Evolutionary conservation across 768 basidiomycete genomes (phyloP).

Genomic region (Mycena amicta): DNA sequence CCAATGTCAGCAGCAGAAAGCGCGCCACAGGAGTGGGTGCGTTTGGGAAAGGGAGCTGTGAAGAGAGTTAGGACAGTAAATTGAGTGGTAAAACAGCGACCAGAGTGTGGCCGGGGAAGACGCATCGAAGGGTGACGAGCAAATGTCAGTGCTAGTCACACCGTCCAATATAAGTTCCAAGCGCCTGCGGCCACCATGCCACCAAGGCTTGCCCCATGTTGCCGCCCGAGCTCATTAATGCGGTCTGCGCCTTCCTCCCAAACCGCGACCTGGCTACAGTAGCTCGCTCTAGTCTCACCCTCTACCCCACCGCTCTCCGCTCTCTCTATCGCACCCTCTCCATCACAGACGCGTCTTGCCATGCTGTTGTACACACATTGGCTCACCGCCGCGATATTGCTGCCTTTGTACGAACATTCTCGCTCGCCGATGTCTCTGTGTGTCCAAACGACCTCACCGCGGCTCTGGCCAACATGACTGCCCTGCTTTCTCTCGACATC

Average conservation of each 20-base stretch:
- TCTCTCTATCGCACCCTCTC: slow-evolving; percentile 64
- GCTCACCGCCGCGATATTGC: slow-evolving; percentile 61
- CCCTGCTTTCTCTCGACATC: slow-evolving; percentile 58
- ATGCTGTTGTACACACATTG: slow-evolving; percentile 55
- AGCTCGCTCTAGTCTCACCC: slow-evolving; percentile 42
- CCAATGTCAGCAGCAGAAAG: slow-evolving; percentile 57
- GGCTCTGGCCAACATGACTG: slow-evolving; percentile 64
- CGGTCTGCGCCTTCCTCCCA: slow-evolving; percentile 39
- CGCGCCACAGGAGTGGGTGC: slow-evolving; percentile 68
- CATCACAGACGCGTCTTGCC: slow-evolving; percentile 45
- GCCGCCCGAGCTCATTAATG: slow-evolving; percentile 66
- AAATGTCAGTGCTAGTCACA: background rate
- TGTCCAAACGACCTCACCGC: slow-evolving; percentile 46
- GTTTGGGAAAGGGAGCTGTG: slow-evolving; percentile 57
- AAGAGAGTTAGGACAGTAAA: slow-evolving; percentile 15
- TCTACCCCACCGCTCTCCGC: slow-evolving; percentile 57
- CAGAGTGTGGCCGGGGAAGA: slow-evolving; percentile 6
- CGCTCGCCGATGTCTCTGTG: slow-evolving; percentile 49
- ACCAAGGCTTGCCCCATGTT: slow-evolving; percentile 30
- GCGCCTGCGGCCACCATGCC: no score
- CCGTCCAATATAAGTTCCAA: background rate
- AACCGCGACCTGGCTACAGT: slow-evolving; percentile 49
- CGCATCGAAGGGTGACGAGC: background rate
- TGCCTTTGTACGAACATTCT: slow-evolving; percentile 60
- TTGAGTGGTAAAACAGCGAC: slow-evolving; percentile 2